Conservation (phyloP, 768 basidiomycete genomes). For the Suillus sp. region DNA sequence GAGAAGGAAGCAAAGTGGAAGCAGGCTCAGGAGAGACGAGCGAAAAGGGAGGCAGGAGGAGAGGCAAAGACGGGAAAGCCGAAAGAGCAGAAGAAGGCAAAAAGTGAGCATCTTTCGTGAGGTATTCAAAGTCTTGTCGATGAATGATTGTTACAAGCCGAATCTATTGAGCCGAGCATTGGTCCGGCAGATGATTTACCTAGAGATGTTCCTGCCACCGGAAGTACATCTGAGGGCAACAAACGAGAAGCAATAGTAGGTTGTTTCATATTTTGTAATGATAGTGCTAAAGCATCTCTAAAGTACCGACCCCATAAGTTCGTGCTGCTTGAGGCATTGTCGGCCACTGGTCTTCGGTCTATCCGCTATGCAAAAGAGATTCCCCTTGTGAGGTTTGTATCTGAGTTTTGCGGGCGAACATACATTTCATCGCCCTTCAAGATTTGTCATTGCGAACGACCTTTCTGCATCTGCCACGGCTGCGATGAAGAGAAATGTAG, state of each 20-base stretch:
- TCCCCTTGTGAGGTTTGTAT: conserved; percentile 76
- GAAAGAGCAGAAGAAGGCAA: conserved; percentile 44
- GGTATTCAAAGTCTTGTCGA: conserved; percentile 5
- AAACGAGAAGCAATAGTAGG: conserved; percentile 24
- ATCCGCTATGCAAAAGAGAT: conserved; percentile 99
- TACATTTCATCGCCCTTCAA: conserved; percentile 51
- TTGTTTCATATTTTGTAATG: conserved; percentile 9
- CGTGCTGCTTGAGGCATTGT: conserved; percentile 88
- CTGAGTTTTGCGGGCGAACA: conserved; percentile 3
- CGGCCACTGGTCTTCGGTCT: conserved; percentile 92
- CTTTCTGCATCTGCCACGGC: conserved; percentile 78
- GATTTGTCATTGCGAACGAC: conserved; percentile 95
- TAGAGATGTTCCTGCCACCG: background rate
- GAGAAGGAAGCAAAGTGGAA: conserved; percentile 66
- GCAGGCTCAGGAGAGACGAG: conserved; percentile 51
- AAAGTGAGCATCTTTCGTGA: conserved; percentile 39
- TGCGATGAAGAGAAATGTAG: conserved; percentile 85
- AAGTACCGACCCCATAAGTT: conserved; percentile 67
- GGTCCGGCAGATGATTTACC: background rate
- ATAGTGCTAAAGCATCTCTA: conserved; percentile 7
- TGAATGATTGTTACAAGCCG: background rate
- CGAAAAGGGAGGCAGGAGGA: conserved; percentile 28
- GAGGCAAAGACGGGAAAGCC: conserved; percentile 18
- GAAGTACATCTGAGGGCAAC: conserved; percentile 15
- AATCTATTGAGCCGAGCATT: conserved; percentile 2